phyloP scores from a whole-genome alignment of 257 asterid species.

The Striga asiatica region DNA sequence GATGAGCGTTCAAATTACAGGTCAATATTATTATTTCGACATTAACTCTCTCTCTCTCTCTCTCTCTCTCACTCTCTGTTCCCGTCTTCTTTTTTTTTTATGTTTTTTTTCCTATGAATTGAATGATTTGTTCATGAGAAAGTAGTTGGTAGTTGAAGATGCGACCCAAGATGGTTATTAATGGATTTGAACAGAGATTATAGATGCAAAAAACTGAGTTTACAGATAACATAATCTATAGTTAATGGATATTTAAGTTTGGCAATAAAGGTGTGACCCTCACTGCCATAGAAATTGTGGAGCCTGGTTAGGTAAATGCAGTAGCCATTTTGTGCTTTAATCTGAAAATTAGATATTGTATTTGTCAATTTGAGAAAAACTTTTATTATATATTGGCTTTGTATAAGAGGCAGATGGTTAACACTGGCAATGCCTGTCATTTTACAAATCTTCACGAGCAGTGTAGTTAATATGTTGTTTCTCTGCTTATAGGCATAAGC shows the following conservation, averaged over 20 bases:
- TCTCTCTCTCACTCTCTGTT: background rate
- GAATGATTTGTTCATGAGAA: constrained; percentile 4
- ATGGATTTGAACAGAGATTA: constrained; percentile 4
- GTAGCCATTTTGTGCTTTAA: background rate
- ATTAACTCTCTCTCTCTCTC: too few species aligned
- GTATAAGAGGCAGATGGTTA: background rate
- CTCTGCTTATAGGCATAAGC: constrained; percentile 71
- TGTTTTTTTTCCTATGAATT: background rate
- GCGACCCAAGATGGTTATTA: background rate
- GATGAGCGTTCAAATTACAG: constrained; percentile 91
- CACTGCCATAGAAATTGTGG: constrained; percentile 1
- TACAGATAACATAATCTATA: background rate
- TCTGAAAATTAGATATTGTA: constrained; percentile 5
- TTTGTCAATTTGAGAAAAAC: background rate
- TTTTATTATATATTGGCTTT: background rate
- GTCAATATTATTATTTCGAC: constrained; percentile 18
- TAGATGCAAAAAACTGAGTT: background rate
- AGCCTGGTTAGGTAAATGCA: constrained; percentile 3
- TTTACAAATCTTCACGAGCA: constrained; percentile 4
- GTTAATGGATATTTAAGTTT: background rate
- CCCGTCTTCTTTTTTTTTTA: background rate
- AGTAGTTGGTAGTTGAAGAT: background rate
- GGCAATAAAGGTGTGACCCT: constrained; percentile 8
- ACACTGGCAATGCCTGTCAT: background rate
- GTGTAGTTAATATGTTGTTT: constrained; percentile 12